Base-by-base conservation (phyloP, 2,329 filamentous ascomycete species). In the Alternaria atra region DNA sequence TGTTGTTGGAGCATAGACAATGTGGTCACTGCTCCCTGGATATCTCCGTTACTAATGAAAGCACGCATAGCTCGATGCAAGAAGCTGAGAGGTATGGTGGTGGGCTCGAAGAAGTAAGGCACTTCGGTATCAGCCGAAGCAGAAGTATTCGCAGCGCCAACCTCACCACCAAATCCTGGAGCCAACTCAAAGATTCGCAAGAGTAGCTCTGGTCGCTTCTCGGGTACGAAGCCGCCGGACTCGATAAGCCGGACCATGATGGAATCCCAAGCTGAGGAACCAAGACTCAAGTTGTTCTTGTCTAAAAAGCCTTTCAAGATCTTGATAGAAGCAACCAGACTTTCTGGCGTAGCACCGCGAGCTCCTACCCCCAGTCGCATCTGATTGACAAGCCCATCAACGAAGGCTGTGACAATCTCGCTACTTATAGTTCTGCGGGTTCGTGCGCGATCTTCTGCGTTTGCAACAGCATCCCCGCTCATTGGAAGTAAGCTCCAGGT, bases 361-460 rank as follows among this genome's bases (percentile, higher is more conserved):
- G 63, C 58, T n/a, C 80, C 80, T 23, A 81, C 79, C 44, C 82
- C 83, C 23, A 82, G 66, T 55, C 80, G 80, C 42, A 83, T 71
- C 12, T 73, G 68, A 60, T 83, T 85, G 40, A 84, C 70, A 13
- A 87, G 71, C 15, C 82, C 84, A 66, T 87, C 84, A 30, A 87
- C 76, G 40, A 87, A 81, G 6, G 85, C 84, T 52, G 82, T 78
- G 27, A 89, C 81, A 10, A 89, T 82, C 73, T 90, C 87, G 42
- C 80, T 80, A 68, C 86, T 89, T 67, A 90, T 82, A 0, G 84
- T 87, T 51, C 80, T 75, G 37, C 75, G 73, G 9, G 81, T 78
- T 39, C 71, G 68, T 9, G 66, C 67, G 44, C 72, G 70, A 40
- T 74, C 73, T 52, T 74, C 54, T 17, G 62, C 55, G 25, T 68